Conservation (phyloP, 2,329 filamentous ascomycete genomes). For the Trichoderma pleuroti region DNA sequence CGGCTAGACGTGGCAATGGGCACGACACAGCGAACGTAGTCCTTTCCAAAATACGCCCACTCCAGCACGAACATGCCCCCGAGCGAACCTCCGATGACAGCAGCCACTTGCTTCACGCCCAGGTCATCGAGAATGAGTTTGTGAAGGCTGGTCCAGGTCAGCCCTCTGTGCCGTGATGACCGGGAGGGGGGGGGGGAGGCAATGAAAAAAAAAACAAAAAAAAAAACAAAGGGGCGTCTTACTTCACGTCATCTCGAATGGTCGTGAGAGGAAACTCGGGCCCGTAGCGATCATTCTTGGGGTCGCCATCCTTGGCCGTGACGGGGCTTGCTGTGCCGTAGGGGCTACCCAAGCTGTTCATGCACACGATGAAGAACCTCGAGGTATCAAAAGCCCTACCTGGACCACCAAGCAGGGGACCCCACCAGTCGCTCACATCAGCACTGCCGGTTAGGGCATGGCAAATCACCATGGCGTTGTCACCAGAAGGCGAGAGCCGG, state of each 20-base stretch:
- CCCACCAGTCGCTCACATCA: constrained; percentile 87
- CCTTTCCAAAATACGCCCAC: constrained; percentile 85
- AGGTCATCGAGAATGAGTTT: constrained; percentile 76
- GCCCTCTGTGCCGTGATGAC: constrained; percentile 4
- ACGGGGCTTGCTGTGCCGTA: constrained; percentile 87
- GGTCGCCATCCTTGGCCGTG: constrained; percentile 80
- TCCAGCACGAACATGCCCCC: constrained; percentile 89
- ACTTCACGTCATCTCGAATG: constrained; percentile 93
- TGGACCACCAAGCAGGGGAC: constrained; percentile 71
- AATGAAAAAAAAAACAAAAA: constrained; percentile 13
- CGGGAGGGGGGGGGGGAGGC: not conserved
- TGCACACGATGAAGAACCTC: constrained; percentile 79
- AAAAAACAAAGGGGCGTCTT: constrained; percentile 35
- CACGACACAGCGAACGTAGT: constrained; percentile 76
- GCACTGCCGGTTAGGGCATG: constrained; percentile 83
- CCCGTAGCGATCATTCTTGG: constrained; percentile 73
- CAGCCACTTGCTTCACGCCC: constrained; percentile 72
- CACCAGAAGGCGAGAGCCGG: constrained; percentile 53
- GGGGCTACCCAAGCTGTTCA: constrained; percentile 81
- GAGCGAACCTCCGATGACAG: constrained; percentile 79
- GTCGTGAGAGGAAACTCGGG: constrained; percentile 96
- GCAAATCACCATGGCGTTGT: constrained; percentile 74
- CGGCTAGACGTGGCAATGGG: constrained; percentile 81
- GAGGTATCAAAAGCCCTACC: constrained; percentile 78
- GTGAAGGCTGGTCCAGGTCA: constrained; percentile 60